A percentile compares a stretch with the other conserved stretches of the same genome.
Conservation (phyloP, 1,139 yeast genomes). For the Magnusiomyces starmeri region DNA sequence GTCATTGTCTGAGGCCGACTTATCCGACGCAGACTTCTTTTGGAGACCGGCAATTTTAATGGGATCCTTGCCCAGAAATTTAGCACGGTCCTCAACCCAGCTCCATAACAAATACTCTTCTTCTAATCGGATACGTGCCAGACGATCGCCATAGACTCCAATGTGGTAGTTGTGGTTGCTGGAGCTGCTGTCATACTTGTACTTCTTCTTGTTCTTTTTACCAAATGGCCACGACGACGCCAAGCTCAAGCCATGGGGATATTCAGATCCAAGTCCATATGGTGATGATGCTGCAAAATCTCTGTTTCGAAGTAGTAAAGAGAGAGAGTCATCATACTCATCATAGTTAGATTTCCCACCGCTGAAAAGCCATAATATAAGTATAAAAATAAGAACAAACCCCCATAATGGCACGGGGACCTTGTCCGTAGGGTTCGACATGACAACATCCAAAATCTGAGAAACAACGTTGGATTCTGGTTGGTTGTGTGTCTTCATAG, state of each 20-base stretch:
- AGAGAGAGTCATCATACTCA: not conserved
- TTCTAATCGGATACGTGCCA: constrained; percentile 27
- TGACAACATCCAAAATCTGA: constrained; percentile 9
- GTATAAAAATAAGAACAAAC: constrained; percentile 17
- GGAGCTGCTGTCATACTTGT: not conserved
- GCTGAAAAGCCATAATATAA: constrained; percentile 23
- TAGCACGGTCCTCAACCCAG: constrained; percentile 61
- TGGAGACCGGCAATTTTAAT: not conserved
- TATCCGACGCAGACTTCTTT: not conserved
- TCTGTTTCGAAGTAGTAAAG: not conserved
- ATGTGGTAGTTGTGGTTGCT: not conserved
- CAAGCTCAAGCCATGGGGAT: not conserved
- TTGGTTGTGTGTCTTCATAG: not conserved
- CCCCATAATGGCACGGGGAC: constrained; percentile 22
- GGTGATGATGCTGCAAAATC: too few species aligned
- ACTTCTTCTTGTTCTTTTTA: not conserved
- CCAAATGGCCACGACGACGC: constrained; percentile 1
- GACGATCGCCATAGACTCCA: constrained; percentile 6
- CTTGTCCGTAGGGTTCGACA: constrained; percentile 16
- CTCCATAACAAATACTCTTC: constrained; percentile 71
- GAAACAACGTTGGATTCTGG: constrained; percentile 8
- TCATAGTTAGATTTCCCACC: constrained; percentile 5
- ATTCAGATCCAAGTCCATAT: not conserved
- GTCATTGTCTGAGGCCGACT: not conserved
- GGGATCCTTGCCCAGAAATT: constrained; percentile 16